These are phyloP conservation scores for Sporothrix phasma DNA, from an alignment of 2,329 filamentous ascomycete species.

Conservation along the genomic window DNA sequence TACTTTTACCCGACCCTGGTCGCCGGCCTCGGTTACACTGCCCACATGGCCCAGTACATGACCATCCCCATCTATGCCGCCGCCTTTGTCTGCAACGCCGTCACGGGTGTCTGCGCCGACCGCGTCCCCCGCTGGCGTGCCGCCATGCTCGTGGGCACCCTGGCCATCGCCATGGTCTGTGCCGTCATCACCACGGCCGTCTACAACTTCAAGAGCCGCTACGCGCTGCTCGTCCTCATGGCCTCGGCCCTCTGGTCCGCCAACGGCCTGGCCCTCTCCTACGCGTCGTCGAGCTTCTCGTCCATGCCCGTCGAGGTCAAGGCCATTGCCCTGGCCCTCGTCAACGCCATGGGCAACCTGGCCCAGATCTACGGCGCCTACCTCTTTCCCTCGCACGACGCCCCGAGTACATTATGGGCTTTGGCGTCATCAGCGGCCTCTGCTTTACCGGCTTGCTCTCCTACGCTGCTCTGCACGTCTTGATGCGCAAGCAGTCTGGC, in stretches of 20 bases:
- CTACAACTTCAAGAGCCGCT: constrained; percentile 43
- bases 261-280: constrained; percentile 81
- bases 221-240: constrained; percentile 46
- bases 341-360: constrained; percentile 36
- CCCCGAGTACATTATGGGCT: constrained; percentile 19
- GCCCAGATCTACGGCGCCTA: constrained; percentile 44
- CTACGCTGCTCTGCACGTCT: constrained; percentile 6
- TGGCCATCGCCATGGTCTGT: constrained; percentile 96
- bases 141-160: constrained; percentile 80
- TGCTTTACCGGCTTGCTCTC: constrained; percentile 17
- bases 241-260: constrained; percentile 94
- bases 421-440: constrained; percentile 19
- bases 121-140: constrained; percentile 47
- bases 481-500: not conserved
- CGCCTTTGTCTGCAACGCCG: constrained; percentile 1
- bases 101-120: not conserved
- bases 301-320: constrained; percentile 75
- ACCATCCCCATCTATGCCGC: constrained; percentile 2
- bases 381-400: constrained; percentile 22
- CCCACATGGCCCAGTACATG: constrained; percentile 21
- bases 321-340: constrained; percentile 33
- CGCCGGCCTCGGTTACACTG: constrained; percentile 19
- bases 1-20: constrained; percentile 10
- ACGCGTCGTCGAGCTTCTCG: constrained; percentile 92
- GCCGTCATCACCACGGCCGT: constrained; percentile 63